phyloP scores from a whole-genome alignment of 208 protist species.

The Phytomonas francai region DNA sequence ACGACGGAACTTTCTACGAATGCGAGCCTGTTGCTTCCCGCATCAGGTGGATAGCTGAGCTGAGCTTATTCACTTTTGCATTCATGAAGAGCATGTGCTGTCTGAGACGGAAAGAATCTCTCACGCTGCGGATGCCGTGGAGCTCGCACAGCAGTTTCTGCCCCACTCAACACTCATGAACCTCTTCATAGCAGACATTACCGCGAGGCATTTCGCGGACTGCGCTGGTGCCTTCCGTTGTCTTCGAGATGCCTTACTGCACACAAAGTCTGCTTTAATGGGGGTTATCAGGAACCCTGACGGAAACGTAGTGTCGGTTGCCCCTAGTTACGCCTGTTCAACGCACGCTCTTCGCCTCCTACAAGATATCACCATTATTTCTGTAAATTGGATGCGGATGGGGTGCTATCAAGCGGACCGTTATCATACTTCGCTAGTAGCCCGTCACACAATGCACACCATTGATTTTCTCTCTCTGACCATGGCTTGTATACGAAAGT shows the following conservation, averaged over 20 bases:
- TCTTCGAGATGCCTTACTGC: conserved; percentile 32
- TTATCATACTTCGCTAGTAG: conserved; percentile 36
- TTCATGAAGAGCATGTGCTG: conserved; percentile 20
- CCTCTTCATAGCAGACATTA: conserved; percentile 25
- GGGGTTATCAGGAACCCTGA: too few relatives aligned
- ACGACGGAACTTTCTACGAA: conserved; percentile 37
- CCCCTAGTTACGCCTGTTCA: background rate
- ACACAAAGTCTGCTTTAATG: background rate
- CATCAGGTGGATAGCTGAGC: conserved; percentile 39
- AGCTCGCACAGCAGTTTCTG: conserved; percentile 17
- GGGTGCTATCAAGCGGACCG: conserved; percentile 28
- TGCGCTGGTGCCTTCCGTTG: conserved; percentile 20
- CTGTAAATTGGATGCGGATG: conserved; percentile 82
- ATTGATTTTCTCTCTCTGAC: conserved; percentile 74
- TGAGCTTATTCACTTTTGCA: conserved; percentile 31
- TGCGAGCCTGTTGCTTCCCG: conserved; percentile 52
- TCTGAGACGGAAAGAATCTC: conserved; percentile 22
- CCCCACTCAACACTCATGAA: conserved; percentile 20
- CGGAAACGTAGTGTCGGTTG: too few relatives aligned
- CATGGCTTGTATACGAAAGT: conserved; percentile 41
- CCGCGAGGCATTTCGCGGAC: background rate
- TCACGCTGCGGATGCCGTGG: conserved; percentile 19
- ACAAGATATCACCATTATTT: conserved; percentile 47
- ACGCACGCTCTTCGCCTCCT: conserved; percentile 26
- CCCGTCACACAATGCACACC: conserved; percentile 72